Conservation (phyloP, 2,329 filamentous ascomycete species). For the Curvularia sp. region DNA sequence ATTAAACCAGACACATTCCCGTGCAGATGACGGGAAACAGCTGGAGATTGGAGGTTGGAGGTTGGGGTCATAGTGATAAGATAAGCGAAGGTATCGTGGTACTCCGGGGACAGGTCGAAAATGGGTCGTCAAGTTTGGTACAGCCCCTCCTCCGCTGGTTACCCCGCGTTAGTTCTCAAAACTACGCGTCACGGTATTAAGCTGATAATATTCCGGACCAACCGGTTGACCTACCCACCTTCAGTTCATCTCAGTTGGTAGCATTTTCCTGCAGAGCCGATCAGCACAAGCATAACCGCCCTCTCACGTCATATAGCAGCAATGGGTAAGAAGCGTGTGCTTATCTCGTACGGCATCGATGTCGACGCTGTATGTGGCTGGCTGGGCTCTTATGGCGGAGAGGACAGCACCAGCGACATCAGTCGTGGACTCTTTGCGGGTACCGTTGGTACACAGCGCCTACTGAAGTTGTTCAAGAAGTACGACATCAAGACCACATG, state of each 20-base stretch:
- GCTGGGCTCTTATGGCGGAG: slow-evolving; percentile 75
- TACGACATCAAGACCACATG: slow-evolving; percentile 74
- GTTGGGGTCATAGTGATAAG: slow-evolving; percentile 13
- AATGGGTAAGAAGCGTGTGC: slow-evolving; percentile 60
- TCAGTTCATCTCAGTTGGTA: not conserved
- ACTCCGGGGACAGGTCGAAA: not conserved
- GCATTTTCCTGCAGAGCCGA: not conserved
- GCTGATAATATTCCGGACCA: slow-evolving; percentile 3
- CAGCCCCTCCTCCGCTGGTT: slow-evolving; percentile 11
- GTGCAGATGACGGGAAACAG: not conserved
- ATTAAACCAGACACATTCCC: not conserved
- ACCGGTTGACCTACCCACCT: not conserved
- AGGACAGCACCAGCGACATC: slow-evolving; percentile 75
- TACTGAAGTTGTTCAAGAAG: slow-evolving; percentile 75
- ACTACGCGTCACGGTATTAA: slow-evolving; percentile 13
- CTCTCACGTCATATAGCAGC: not conserved
- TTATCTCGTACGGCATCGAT: slow-evolving; percentile 72
- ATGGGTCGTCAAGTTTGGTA: slow-evolving; percentile 14
- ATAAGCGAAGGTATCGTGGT: slow-evolving; percentile 4
- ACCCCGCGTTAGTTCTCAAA: slow-evolving; percentile 21
- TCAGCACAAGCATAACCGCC: not conserved
- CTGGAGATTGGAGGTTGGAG: slow-evolving; percentile 4
- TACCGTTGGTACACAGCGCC: slow-evolving; percentile 69
- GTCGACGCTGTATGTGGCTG: slow-evolving; percentile 73
- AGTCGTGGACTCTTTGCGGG: slow-evolving; percentile 74